phyloP scores from a whole-genome alignment of 192 early-diverging fungal genomes.

The Paraglomus brasilianum region DNA sequence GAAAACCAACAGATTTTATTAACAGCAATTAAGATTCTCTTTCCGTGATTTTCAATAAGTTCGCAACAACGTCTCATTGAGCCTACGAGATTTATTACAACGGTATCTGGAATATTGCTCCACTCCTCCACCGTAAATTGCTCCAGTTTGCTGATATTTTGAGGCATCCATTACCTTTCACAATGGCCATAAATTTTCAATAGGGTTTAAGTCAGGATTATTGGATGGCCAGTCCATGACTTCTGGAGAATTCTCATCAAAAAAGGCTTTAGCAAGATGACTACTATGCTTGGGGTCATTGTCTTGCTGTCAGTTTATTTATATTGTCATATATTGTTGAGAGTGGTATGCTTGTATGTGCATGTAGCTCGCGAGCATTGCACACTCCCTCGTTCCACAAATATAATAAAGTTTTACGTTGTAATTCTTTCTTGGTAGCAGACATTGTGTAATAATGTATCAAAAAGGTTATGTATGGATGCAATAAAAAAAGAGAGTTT shows the following conservation, averaged over 20 bases:
- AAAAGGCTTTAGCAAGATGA: slow-evolving; percentile 10
- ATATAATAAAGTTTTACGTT: too few relatives aligned
- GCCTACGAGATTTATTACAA: slow-evolving; percentile 8
- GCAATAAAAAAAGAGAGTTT: too few relatives aligned
- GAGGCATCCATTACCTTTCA: slow-evolving; percentile 14
- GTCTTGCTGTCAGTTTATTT: slow-evolving; percentile 21
- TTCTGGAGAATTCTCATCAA: neutral
- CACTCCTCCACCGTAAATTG: neutral
- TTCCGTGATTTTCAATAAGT: too few relatives aligned
- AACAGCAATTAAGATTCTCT: too few relatives aligned
- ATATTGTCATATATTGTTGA: slow-evolving; percentile 21
- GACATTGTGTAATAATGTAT: too few relatives aligned
- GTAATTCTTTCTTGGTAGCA: too few relatives aligned
- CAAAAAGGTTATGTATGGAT: too few relatives aligned
- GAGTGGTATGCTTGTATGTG: neutral
- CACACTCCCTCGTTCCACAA: slow-evolving; percentile 12
- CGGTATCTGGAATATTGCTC: neutral
- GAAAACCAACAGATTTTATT: too few relatives aligned
- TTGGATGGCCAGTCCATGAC: slow-evolving; percentile 14
- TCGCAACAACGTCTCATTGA: too few relatives aligned
- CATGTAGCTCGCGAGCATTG: neutral
- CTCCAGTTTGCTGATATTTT: slow-evolving; percentile 17
- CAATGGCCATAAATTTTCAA: too few relatives aligned
- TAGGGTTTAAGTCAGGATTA: too few relatives aligned
- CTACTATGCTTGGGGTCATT: slow-evolving; percentile 20